Base-by-base conservation (phyloP, 306 rosid genomes). In the Mucuna pruriens region DNA sequence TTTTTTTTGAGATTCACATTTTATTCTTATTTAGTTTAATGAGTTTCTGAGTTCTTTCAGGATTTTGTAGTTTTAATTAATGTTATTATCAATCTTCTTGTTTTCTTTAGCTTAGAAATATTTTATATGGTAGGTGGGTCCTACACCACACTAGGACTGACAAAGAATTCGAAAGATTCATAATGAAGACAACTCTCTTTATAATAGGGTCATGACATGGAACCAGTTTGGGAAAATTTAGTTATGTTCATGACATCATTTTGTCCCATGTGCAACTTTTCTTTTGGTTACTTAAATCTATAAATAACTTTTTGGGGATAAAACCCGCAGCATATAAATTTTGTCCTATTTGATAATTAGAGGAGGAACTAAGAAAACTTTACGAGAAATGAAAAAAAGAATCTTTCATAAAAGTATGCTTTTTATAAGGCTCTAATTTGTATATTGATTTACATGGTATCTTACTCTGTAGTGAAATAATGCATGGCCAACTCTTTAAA, bases 151-250 rank as follows among this genome's bases (percentile, higher is more conserved):
- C 31, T 38, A 20, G 36, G 13, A 48, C 11, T 73, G 74, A 62
- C 64, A 49, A 10, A 46, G 20, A 63, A 45, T 13, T 15, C 2
- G 8, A 23, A 22, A 55, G 17, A 69, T 79, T 49, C 16, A 7
- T 45, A 33, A 80, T 33, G 52, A 34, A 34, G 55, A 71, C 68
- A 80, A 22, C 34, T 45, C 17, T 45, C 49, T 12, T 48, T 63
- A 62, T 49, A 36, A 61, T 71, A 60, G 42, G 25, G 33, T 9
- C 16, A 23, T 60, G 71, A 64, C 1, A n/a, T n/a, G n/a, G n/a
- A n/a, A 26, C 57, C 52, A 23, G 12, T 22, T 4, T 69, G 10
- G 61, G 19, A 17, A 39, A n/a, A 7, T 17, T 52, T 52, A 17
- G 12, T 15, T 42, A n/a, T 36, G 4, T 36, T 36, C 6, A 36